These are phyloP conservation scores for Combretum micranthum DNA, from an alignment of 345 rosid species.

Conservation along the genomic window DNA sequence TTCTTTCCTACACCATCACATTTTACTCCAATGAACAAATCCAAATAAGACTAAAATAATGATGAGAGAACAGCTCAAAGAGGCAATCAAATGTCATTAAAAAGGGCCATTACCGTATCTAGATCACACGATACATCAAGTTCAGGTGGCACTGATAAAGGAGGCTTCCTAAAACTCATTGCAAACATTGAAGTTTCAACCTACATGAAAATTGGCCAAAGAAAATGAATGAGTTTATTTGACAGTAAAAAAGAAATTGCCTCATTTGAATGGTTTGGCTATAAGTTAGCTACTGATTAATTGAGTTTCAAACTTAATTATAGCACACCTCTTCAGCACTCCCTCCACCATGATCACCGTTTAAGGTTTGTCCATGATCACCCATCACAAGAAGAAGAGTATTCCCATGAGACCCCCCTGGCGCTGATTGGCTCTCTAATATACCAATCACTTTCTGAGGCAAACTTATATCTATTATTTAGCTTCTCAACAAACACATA, in stretches of 20 bases:
- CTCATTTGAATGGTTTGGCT: background rate
- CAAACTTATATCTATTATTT: constrained; percentile 1
- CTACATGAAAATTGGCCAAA: constrained; percentile 25
- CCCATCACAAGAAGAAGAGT: constrained; percentile 92
- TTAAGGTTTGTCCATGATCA: constrained; percentile 93
- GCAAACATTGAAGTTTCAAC: constrained; percentile 90
- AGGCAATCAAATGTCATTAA: background rate
- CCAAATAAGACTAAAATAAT: background rate
- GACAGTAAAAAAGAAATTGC: too few relatives aligned
- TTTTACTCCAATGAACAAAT: too few relatives aligned
- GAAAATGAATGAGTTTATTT: too few relatives aligned
- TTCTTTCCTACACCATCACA: too few relatives aligned
- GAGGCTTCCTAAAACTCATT: constrained; percentile 69
- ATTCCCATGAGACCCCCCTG: constrained; percentile 76
- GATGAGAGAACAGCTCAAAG: background rate
- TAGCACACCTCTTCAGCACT: constrained; percentile 75
- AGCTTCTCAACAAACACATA: background rate
- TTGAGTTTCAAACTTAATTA: too few relatives aligned
- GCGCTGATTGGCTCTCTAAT: constrained; percentile 58
- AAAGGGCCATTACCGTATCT: constrained; percentile 36
- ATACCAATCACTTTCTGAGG: constrained; percentile 54
- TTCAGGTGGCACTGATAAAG: constrained; percentile 48
- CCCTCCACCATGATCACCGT: constrained; percentile 99
- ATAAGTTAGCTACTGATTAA: constrained; percentile 2
- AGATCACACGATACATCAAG: constrained; percentile 57